phyloP scores from a whole-genome alignment of 2,329 filamentous ascomycete species.

The Claviceps arundinis region DNA sequence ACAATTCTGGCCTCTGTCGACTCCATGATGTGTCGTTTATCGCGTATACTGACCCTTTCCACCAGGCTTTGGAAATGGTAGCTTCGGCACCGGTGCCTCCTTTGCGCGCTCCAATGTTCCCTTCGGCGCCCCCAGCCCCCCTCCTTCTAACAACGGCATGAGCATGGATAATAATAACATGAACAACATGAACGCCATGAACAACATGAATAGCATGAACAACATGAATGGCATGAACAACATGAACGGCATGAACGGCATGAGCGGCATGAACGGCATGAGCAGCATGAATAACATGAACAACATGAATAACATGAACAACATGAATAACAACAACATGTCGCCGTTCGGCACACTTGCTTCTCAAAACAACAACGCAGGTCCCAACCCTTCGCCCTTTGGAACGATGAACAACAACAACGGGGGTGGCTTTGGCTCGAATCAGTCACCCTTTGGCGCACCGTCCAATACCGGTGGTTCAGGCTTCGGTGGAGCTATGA shows the following conservation, averaged over 20 bases:
- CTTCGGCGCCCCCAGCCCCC: conserved; percentile 26
- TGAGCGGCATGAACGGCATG: too few relatives aligned
- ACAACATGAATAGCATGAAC: too few relatives aligned
- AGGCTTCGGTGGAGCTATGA: conserved; percentile 31
- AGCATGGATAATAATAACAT: too few relatives aligned
- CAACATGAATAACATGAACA: too few relatives aligned
- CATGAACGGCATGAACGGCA: too few relatives aligned
- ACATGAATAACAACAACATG: conserved; percentile 9
- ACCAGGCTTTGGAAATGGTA: conserved; percentile 22
- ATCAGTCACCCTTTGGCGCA: conserved; percentile 38
- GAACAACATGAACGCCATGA: too few relatives aligned
- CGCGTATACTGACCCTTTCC: background rate
- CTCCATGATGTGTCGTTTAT: background rate
- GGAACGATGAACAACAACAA: conserved; percentile 19
- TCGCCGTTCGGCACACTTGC: conserved; percentile 30
- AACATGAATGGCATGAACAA: too few relatives aligned
- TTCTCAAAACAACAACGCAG: conserved; percentile 15
- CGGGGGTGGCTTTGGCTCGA: conserved; percentile 38
- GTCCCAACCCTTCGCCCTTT: conserved; percentile 25
- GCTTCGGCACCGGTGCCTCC: conserved; percentile 34
- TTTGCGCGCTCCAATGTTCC: conserved; percentile 33
- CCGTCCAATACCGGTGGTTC: conserved; percentile 26
- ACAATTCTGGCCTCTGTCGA: background rate
- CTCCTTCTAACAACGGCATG: too few relatives aligned
- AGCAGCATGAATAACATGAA: too few relatives aligned